Conservation (phyloP, 805 yeast species). For the Zygoascus tannicola region DNA sequence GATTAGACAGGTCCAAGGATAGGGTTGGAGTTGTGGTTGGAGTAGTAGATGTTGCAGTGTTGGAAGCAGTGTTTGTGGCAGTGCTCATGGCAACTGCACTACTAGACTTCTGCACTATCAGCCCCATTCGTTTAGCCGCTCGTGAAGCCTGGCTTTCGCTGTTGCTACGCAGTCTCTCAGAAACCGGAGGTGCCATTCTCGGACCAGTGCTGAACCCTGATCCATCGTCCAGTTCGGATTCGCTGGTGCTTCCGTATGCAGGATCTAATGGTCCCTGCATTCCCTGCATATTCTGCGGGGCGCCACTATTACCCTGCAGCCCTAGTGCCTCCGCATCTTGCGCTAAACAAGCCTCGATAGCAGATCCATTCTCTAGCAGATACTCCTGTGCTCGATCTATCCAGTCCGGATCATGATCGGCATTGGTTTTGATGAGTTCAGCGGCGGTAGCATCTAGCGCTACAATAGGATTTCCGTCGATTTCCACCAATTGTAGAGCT, state of each 20-base stretch:
- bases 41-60: background rate
- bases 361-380: conserved; percentile 30
- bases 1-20: background rate
- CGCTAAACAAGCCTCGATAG: background rate
- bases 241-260: background rate
- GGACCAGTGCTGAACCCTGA: background rate
- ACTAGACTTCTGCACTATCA: conserved; percentile 42
- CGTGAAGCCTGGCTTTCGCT: conserved; percentile 44
- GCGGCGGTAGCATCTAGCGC: conserved; percentile 33
- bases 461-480: conserved; percentile 53
- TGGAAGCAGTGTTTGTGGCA: conserved; percentile 6
- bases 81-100: too few species aligned
- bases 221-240: background rate
- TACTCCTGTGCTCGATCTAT: conserved; percentile 33
- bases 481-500: conserved; percentile 47
- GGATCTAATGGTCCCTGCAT: background rate
- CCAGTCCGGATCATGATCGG: conserved; percentile 39
- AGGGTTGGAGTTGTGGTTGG: background rate
- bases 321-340: background rate
- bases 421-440: conserved; percentile 30
- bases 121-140: conserved; percentile 70
- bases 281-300: too few species aligned
- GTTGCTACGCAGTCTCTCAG: conserved; percentile 27
- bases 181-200: conserved; percentile 6
- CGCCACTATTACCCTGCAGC: background rate